Base-by-base conservation (phyloP, 768 basidiomycete genomes). In the Chalciporus chontae region DNA sequence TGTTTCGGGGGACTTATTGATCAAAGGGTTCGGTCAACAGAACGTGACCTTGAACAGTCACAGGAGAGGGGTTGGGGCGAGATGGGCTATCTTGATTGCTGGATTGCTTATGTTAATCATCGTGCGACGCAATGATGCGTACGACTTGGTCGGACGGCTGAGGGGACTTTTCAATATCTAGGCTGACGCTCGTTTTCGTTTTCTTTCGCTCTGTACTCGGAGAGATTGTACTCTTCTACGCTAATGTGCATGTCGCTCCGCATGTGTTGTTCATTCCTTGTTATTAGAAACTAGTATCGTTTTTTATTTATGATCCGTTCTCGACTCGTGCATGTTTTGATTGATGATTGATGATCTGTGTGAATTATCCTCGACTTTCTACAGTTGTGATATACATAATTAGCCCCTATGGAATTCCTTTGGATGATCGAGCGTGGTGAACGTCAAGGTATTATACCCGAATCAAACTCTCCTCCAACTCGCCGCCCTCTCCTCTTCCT, bases 121-220 rank as follows among this genome's bases (percentile, higher is more conserved):
- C 11, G 43, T 54, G 54, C 42, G 19, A 39, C 52, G 23, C 19
- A 31, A 9, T 1, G 55, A 36, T 13, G 19, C 18, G 7, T 39
- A 23, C 27, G 53, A 26, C n/a, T 17, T 50, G 5, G 8, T 48
- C 13, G 15, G 23, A 7, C 49, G 38, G 54, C 18, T 58, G 50
- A 46, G 15, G 17, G 31, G 36, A 15, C n/a, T 48, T 9, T 15
- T 58, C 7, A 58, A 73, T 60, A 18, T n/a, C n/a, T 51, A 46
- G 26, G 29, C 31, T 21, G 26, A 32, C 14, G 2, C 14, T 13
- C 21, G 2, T 21, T 32, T 32, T 32, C 3, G 4, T 32, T 32
- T 32, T 32, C 32, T 32, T 13, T 31, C 29, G 13, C 29, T 29
- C 27, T 29, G 27, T 29, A 29, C 27, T 8, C 27, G 27, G 10